phyloP scores from a whole-genome alignment of 2,329 filamentous ascomycete species.

The Fusarium tjaetaba region DNA sequence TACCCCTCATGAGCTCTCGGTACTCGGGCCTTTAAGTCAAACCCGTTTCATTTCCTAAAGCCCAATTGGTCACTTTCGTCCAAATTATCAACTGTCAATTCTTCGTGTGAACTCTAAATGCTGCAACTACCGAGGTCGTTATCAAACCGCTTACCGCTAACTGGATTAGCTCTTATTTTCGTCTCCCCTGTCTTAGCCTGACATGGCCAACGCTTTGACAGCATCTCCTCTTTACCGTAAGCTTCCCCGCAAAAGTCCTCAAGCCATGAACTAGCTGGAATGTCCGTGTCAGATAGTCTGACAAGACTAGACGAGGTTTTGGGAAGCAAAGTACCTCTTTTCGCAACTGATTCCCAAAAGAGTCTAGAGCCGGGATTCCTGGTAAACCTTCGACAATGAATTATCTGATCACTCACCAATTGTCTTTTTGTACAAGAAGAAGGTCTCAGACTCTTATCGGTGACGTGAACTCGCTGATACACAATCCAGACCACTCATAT shows the following conservation, averaged over 20 bases:
- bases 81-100: background rate
- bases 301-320: background rate
- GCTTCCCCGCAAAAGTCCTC: background rate
- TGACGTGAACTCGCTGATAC: background rate
- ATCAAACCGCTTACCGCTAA: background rate
- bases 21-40: background rate
- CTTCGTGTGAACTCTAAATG: background rate
- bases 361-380: background rate
- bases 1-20: background rate
- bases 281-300: background rate
- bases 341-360: background rate
- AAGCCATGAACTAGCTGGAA: fast-evolving
- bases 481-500: background rate
- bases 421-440: background rate
- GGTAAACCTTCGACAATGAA: background rate
- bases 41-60: fast-evolving
- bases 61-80: background rate
- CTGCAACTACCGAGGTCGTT: background rate
- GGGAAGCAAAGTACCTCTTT: background rate
- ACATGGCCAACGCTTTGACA: background rate
- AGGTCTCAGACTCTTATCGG: background rate
- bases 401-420: fast-evolving
- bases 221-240: fast-evolving
- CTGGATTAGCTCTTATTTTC: background rate
- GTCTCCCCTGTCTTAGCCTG: background rate